Conservation (phyloP, 2,329 filamentous ascomycete species). For the Colletotrichum aenigma region DNA sequence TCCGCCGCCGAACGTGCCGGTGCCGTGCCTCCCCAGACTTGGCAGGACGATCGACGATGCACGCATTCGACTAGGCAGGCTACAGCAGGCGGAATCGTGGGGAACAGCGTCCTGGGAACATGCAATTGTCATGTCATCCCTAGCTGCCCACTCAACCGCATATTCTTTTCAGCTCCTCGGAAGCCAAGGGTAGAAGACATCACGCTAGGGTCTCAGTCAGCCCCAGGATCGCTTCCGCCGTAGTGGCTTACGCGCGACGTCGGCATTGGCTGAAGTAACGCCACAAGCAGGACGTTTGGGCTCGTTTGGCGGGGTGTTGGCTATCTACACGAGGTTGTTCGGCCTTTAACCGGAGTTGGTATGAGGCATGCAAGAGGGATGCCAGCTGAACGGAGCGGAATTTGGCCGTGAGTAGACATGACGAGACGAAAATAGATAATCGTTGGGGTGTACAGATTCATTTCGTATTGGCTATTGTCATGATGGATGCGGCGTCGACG, state of each 20-base stretch:
- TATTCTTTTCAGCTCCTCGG: background rate
- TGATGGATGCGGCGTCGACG: background rate
- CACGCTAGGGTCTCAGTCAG: background rate
- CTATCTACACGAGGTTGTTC: background rate
- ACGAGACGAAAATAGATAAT: background rate
- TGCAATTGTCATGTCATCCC: background rate
- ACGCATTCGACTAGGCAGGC: background rate
- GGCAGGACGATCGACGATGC: background rate
- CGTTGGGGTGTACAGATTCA: background rate
- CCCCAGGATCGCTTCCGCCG: background rate
- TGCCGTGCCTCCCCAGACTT: background rate
- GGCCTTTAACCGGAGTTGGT: background rate
- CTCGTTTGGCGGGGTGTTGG: background rate
- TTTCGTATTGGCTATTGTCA: background rate
- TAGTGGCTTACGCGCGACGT: background rate
- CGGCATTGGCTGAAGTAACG: background rate
- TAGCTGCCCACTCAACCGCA: background rate
- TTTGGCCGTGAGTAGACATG: background rate
- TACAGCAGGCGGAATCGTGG: background rate
- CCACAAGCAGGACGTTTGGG: background rate
- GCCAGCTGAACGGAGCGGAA: background rate
- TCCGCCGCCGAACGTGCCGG: background rate
- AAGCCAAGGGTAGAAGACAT: background rate
- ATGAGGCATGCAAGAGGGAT: background rate
- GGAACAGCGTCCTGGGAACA: background rate